Evolutionary conservation across 2,329 filamentous ascomycete genomes (phyloP), one percentile per base, ranked within the genome.

Genomic region (Botryotinia narcissicola): DNA sequence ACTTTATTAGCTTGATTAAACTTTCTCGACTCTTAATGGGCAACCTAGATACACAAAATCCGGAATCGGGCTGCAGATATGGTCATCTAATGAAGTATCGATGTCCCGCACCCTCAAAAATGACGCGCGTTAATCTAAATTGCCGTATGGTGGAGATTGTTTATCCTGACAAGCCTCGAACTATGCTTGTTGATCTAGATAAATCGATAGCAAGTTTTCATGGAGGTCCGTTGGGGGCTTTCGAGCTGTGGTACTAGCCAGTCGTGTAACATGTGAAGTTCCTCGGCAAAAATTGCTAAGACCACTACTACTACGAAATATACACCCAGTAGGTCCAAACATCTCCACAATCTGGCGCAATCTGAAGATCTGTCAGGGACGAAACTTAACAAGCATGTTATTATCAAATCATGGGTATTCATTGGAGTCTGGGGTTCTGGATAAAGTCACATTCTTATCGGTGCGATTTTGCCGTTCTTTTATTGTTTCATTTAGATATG

Each of bases 391-490:
- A 63, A 44, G 37, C 1, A 12, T 44, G 29, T 42, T 20, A 14
- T 63, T 29, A 64, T 64, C 29, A 35, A 14, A 35, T 48, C 29
- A 66, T 48, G 62, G 20, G 32, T 66, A 9, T n/a, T n/a, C 10
- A 48, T 63, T 16, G 42, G n/a, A 25, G 42, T 64, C 18, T 32
- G 20, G 44, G 29, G 42, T 48, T 48, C 20, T 35, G 62, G 62
- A 35, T 64, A 48, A 64, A 35, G 32, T 18, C n/a, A 64, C 18
- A 9, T 64, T 48, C 62, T 64, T 64, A 35, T 66, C 62, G 42
- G 62, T 35, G 42, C 48, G 20, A 48, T 48, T 35, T 48, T 66
- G 62, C 62, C 62, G 62, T 66, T 35, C 29, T 66, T 48, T 48
- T 66, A 48, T 66, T 37, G 62, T 66, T 66, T 66, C 62, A 66